phyloP scores from a whole-genome alignment of 805 yeast species.

The Candida gorgasii region DNA sequence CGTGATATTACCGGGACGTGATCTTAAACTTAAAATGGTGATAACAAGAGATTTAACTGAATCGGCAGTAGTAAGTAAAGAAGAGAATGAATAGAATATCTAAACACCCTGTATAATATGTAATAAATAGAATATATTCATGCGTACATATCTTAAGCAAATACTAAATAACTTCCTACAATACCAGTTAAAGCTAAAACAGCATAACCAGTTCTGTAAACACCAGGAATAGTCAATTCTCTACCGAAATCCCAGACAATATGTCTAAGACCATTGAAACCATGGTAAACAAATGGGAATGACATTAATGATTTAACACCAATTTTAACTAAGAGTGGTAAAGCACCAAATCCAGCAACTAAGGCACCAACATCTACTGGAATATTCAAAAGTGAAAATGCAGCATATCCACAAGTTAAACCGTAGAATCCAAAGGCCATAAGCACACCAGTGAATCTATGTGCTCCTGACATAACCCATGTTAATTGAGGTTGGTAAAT shows the following conservation, averaged over 20 bases:
- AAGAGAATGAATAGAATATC: no score
- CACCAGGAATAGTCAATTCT: slow-evolving; percentile 80
- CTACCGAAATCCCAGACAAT: slow-evolving; percentile 88
- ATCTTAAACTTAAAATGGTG: no score
- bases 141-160: slow-evolving; percentile 20
- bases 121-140: slow-evolving; percentile 8
- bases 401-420: slow-evolving; percentile 73
- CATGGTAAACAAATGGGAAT: slow-evolving; percentile 85
- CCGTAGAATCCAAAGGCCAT: slow-evolving; percentile 79
- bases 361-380: slow-evolving; percentile 61
- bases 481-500: slow-evolving; percentile 93
- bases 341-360: slow-evolving; percentile 55
- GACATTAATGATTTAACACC: slow-evolving; percentile 69
- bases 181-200: slow-evolving; percentile 67
- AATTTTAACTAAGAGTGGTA: slow-evolving; percentile 64
- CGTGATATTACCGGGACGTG: no score
- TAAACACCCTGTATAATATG: no score
- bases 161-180: slow-evolving; percentile 58
- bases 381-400: slow-evolving; percentile 52
- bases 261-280: slow-evolving; percentile 88
- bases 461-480: slow-evolving; percentile 74
- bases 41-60: no score
- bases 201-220: slow-evolving; percentile 86
- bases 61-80: no score
- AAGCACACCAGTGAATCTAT: slow-evolving; percentile 85